Base-by-base conservation (phyloP, 306 rosid genomes). In the Parietaria judaica region DNA sequence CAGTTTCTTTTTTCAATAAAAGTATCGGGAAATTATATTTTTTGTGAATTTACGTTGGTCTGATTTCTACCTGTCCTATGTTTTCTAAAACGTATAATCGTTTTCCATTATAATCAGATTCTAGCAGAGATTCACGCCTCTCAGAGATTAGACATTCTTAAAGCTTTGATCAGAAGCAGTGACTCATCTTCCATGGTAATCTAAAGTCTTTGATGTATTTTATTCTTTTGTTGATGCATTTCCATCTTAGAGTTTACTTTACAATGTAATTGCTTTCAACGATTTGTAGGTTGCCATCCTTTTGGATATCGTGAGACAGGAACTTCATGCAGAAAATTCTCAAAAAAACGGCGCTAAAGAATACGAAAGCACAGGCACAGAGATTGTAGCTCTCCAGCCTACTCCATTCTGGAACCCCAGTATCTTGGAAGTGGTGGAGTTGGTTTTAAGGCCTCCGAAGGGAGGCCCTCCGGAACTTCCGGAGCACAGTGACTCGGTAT, bases 391-490 rank as follows among this genome's bases (percentile, higher is more conserved):
- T 13, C 35, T 23, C 45, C 72, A 54, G 0, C 53, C n/a, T 37
- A 6, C 74, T 34, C 70, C 66, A 13, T 82, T 76, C 70, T 88
- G 95, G 95, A 82, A 48, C 68, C 69, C 87, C 43, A 38, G 65
- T 52, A 74, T 86, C 66, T 83, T 94, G 39, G 87, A 86, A 72
- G 64, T 88, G 76, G 81, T 88, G 71, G 90, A 80, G 76, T 64
- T 68, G 41, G 74, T 86, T 74, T 71, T 92, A 41, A 82, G 85
- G 76, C 95, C 97, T 31, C 81, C 84, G 11, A 78, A 70, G 63
- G 99, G 99, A 10, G 95, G 99, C 48, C 95, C 95, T 82, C 99
- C 97, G 63, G 54, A 80, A 56, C 83, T 92, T 65, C 95, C 97
- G 38, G 90, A 86, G 76, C 83, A 84, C 54, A 71, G 79, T 70